phyloP scores from a whole-genome alignment of 1,139 yeast genomes.

The Diutina sp. region DNA sequence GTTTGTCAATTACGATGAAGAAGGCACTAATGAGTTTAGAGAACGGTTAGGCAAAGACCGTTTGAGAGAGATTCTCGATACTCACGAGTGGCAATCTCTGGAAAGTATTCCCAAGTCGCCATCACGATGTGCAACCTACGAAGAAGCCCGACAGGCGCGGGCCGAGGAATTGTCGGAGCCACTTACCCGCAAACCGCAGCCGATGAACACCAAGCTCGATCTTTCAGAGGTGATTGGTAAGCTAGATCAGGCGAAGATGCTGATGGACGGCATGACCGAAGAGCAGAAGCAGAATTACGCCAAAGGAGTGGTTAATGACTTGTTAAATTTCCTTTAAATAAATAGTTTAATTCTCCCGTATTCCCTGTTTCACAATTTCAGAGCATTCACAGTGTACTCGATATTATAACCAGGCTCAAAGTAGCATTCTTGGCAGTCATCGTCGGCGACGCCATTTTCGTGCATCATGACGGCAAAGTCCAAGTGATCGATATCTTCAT shows the following conservation, averaged over 20 bases:
- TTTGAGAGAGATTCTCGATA: slow-evolving; percentile 21
- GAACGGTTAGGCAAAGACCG: slow-evolving; percentile 12
- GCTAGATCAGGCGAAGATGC: slow-evolving; percentile 18
- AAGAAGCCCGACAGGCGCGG: slow-evolving; percentile 17
- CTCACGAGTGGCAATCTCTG: slow-evolving; percentile 23
- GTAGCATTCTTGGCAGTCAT: slow-evolving; percentile 74
- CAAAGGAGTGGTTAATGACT: slow-evolving; percentile 20
- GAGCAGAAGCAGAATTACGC: slow-evolving; percentile 19
- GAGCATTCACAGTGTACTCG: slow-evolving; percentile 11
- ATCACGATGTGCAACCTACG: slow-evolving; percentile 7
- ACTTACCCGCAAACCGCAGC: background rate
- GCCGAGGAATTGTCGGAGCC: slow-evolving; percentile 4
- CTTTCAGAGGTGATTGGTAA: slow-evolving; percentile 16
- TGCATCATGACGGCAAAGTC: slow-evolving; percentile 82
- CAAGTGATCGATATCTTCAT: slow-evolving; percentile 32
- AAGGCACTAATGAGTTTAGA: slow-evolving; percentile 7
- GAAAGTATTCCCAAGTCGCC: background rate
- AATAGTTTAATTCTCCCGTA: background rate
- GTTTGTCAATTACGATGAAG: slow-evolving; percentile 6
- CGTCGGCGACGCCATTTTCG: slow-evolving; percentile 68
- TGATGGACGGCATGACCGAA: slow-evolving; percentile 13
- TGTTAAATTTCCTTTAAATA: slow-evolving; percentile 21
- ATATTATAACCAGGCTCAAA: slow-evolving; percentile 47
- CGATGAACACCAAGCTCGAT: slow-evolving; percentile 8
- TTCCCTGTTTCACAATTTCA: background rate